Conservation (phyloP, 2,329 filamentous ascomycete genomes). For the Sphaerulina vaccinii region DNA sequence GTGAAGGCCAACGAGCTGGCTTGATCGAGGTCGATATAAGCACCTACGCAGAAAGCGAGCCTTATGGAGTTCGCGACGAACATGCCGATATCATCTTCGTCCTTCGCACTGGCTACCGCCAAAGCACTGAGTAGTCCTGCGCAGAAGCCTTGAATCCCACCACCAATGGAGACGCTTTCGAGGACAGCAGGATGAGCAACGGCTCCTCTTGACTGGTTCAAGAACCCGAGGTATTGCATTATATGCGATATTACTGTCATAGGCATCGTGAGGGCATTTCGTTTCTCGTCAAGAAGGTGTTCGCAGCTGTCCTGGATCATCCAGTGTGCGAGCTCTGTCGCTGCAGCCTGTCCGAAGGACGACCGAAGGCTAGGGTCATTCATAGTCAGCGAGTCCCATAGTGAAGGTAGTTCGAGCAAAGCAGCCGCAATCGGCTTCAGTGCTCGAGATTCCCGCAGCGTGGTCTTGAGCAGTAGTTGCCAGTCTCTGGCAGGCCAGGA, state of each 20-base stretch:
- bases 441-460: neutral
- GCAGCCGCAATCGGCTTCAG: slow-evolving; percentile 2
- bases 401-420: slow-evolving; percentile 1
- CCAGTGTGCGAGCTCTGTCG: neutral
- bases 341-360: neutral
- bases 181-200: slow-evolving; percentile 1
- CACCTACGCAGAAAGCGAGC: slow-evolving; percentile 72
- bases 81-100: slow-evolving; percentile 56
- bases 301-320: neutral
- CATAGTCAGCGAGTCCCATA: neutral
- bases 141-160: slow-evolving; percentile 19
- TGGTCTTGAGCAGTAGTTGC: neutral
- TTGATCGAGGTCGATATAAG: slow-evolving; percentile 59
- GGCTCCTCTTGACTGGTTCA: neutral
- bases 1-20: neutral
- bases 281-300: neutral
- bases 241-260: slow-evolving; percentile 9
- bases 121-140: slow-evolving; percentile 14
- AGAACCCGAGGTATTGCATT: slow-evolving; percentile 6
- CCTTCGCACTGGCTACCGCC: slow-evolving; percentile 50
- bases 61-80: slow-evolving; percentile 61
- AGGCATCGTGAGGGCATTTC: slow-evolving; percentile 9
- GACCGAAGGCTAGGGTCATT: neutral
- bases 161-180: neutral
- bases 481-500: neutral